A percentile compares a stretch with the other conserved stretches of the same genome.
phyloP scores from a whole-genome alignment of 2,329 filamentous ascomycete genomes.

The Raffaelea deltoideospora region DNA sequence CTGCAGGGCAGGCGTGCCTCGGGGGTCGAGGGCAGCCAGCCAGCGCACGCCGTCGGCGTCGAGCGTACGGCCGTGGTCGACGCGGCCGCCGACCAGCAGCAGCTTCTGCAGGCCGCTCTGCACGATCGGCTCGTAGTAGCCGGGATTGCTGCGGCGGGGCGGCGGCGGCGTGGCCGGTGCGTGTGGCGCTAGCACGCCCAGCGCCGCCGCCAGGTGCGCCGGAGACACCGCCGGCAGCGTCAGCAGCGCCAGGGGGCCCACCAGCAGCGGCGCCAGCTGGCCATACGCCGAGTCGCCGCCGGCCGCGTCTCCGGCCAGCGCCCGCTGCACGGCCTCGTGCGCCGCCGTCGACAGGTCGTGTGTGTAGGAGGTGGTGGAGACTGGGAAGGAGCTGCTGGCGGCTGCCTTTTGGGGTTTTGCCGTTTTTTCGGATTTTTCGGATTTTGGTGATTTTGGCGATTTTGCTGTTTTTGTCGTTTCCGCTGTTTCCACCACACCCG shows the following conservation, averaged over 20 bases:
- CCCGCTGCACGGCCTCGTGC: conserved; percentile 21
- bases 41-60: conserved; percentile 54
- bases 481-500: too few relatives aligned
- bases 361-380: conserved; percentile 23
- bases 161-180: conserved; percentile 64
- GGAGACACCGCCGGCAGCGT: conserved; percentile 74
- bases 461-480: too few relatives aligned
- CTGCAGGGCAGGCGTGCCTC: conserved; percentile 66
- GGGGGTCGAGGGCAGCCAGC: conserved; percentile 61
- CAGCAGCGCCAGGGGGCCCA: conserved; percentile 67
- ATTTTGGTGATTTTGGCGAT: too few relatives aligned
- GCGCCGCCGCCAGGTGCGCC: conserved; percentile 63
- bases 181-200: conserved; percentile 63
- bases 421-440: too few relatives aligned
- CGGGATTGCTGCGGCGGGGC: conserved; percentile 57
- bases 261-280: conserved; percentile 59
- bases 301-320: conserved; percentile 13
- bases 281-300: conserved; percentile 28
- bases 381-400: conserved; percentile 10
- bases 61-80: conserved; percentile 76
- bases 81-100: conserved; percentile 68
- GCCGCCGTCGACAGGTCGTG: conserved; percentile 41
- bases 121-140: conserved; percentile 65
- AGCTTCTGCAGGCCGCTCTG: conserved; percentile 79
- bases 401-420: too few relatives aligned